Evolutionary conservation across 192 early-diverging fungal species (phyloP).

Genomic region (Backusella psychrophila): DNA sequence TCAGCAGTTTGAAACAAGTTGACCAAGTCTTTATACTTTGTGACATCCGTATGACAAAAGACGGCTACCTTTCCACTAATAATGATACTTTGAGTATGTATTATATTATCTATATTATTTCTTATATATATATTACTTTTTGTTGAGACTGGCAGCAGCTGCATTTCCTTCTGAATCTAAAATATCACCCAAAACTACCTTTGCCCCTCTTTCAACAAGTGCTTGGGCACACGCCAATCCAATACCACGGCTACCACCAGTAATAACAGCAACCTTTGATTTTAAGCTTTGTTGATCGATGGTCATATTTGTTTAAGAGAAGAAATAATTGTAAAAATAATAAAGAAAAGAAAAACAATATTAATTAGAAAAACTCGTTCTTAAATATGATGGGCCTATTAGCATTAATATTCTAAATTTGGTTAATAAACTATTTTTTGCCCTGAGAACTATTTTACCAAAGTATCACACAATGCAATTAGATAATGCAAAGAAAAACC

Average conservation of each 20-base stretch:
- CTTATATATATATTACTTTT: background rate
- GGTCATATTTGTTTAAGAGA: background rate
- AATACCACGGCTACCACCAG: conserved; percentile 21
- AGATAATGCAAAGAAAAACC: too few relatives aligned
- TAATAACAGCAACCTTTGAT: conserved; percentile 25
- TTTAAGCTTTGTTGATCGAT: background rate
- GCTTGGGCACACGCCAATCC: conserved; percentile 13
- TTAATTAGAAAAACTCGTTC: background rate
- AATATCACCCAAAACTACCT: conserved; percentile 24
- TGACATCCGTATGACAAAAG: conserved; percentile 18
- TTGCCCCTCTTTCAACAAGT: conserved; percentile 13
- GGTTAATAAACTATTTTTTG: background rate
- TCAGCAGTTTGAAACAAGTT: conserved; percentile 23
- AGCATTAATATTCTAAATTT: background rate
- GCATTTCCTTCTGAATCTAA: conserved; percentile 5
- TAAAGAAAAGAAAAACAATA: background rate
- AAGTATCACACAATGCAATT: background rate
- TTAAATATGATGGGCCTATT: background rate
- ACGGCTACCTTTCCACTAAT: conserved; percentile 17
- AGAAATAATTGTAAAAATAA: background rate
- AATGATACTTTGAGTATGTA: background rate
- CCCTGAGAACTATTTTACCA: background rate
- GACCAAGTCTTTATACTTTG: conserved; percentile 21
- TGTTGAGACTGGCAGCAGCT: background rate
- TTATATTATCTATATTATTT: background rate